Base-by-base conservation (phyloP, 1,284 basidiomycete genomes). In the Apiotrichum laibachii region DNA sequence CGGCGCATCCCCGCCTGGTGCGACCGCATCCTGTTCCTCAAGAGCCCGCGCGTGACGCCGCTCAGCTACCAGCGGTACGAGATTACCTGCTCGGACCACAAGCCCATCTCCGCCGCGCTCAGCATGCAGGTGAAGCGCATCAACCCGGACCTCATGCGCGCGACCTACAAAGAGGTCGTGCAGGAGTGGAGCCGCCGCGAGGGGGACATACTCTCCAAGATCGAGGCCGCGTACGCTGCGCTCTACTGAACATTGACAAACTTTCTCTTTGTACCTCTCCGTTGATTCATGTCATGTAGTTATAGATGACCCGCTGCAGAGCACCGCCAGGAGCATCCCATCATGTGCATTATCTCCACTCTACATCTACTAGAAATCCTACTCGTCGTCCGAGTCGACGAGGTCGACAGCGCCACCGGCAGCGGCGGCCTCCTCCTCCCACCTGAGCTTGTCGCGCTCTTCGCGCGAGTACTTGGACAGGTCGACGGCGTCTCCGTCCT, bases 1-100 rank as follows among this genome's bases (percentile, higher is more conserved):
- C 83, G 85, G 22, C 85, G 95, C 0, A 83, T 87, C 10, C 95
- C 94, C 0, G 92, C 94, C 0, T 98, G 94, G 92, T 99, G 95
- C 77, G 95, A 99, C 76, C 86, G 95, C 9, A 85, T 98, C 22
- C 80, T 98, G 43, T 96, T 88, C 85, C 69, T 60, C 13, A 84
- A 86, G n/a, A 82, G 85, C 39, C 80, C 82, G 7, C 80, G 87
- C 10, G 85, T 92, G 56, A 68, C 79, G 61, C 81, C 85, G 72
- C 59, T 89, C 72, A 82, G 84, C 67, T 90, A 95, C 75, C 73
- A 75, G 57, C 82, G 93, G 18, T 93, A 90, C 73, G 92, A 94
- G 77, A 83, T 82, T 55, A 88, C 89, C 64, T 85, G 92, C 7
- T 88, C 86, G 12, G 92, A 95, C 76, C 91, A 95, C 76, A 81